Percentiles rank a stretch among this genome's conserved stretches.
These are phyloP conservation scores for Lactarius indigo DNA, from an alignment of 768 basidiomycete species.

Conservation along the genomic window DNA sequence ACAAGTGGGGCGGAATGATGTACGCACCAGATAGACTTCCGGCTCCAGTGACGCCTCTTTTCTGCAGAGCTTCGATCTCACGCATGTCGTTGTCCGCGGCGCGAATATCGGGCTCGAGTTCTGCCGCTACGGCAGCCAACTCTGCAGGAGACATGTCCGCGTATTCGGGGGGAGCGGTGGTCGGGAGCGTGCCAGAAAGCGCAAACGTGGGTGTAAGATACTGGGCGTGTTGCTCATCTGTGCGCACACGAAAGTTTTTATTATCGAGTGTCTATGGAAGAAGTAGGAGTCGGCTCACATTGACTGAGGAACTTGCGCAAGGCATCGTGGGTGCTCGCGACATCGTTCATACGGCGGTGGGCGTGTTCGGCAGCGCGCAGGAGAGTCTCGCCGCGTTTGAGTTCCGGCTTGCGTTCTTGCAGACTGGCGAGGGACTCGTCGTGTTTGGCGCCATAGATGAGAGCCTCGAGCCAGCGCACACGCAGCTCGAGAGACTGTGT, in stretches of 20 bases:
- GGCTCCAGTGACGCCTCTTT: slow-evolving; percentile 66
- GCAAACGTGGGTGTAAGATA: slow-evolving; percentile 74
- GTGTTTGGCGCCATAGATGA: slow-evolving; percentile 62
- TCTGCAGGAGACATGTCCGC: slow-evolving; percentile 64
- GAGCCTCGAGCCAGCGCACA: slow-evolving; percentile 75
- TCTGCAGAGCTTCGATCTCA: slow-evolving; percentile 68
- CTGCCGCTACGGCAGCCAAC: slow-evolving; percentile 63
- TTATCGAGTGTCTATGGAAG: not conserved
- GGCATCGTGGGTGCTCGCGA: slow-evolving; percentile 67
- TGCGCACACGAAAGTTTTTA: not conserved
- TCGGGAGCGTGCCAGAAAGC: slow-evolving; percentile 55
- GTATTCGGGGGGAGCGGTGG: slow-evolving; percentile 47
- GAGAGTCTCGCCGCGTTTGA: slow-evolving; percentile 54
- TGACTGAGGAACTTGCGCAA: slow-evolving; percentile 70
- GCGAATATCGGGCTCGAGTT: slow-evolving; percentile 84
- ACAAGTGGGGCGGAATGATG: too few species aligned
- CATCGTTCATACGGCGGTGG: slow-evolving; percentile 50
- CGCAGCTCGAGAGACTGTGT: slow-evolving; percentile 69
- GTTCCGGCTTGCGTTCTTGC: slow-evolving; percentile 40
- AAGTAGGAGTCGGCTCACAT: slow-evolving; percentile 44
- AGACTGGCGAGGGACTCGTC: slow-evolving; percentile 33
- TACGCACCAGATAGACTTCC: slow-evolving; percentile 61
- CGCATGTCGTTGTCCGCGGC: slow-evolving; percentile 78
- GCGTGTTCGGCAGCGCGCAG: slow-evolving; percentile 56
- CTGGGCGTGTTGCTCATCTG: slow-evolving; percentile 76